phyloP scores from a whole-genome alignment of 805 yeast species.

The Candida berthetii region DNA sequence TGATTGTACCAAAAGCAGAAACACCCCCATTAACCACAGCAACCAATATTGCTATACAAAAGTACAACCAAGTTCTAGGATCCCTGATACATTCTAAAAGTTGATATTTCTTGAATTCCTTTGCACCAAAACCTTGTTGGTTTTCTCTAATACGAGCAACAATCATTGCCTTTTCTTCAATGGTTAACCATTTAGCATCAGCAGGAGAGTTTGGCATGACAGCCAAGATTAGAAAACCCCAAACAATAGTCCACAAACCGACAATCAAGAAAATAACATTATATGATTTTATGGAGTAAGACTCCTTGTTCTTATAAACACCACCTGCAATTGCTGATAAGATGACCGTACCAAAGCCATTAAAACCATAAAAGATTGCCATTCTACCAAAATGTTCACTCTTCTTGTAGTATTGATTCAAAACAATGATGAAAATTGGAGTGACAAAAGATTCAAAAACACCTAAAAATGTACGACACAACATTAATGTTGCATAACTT shows the following conservation, averaged over 20 bases:
- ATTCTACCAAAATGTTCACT: conserved; percentile 25
- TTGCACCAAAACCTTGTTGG: conserved; percentile 38
- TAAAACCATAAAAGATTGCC: conserved; percentile 22
- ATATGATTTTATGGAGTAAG: conserved; percentile 40
- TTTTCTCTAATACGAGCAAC: conserved; percentile 38
- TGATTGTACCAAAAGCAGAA: conserved; percentile 35
- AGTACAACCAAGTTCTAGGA: conserved; percentile 31
- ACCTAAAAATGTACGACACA: conserved; percentile 42
- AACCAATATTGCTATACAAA: conserved; percentile 24
- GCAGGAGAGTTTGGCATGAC: conserved; percentile 44
- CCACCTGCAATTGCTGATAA: conserved; percentile 44
- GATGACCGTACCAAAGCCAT: conserved; percentile 31
- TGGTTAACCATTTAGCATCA: conserved; percentile 30
- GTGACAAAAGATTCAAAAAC: conserved; percentile 37
- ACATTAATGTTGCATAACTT: conserved; percentile 37
- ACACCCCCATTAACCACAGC: conserved; percentile 40
- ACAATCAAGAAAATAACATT: conserved; percentile 44
- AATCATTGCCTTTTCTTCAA: conserved; percentile 33
- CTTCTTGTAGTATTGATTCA: conserved; percentile 13
- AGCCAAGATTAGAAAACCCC: conserved; percentile 33
- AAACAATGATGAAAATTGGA: conserved; percentile 15
- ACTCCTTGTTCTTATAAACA: conserved; percentile 21
- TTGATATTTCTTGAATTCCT: conserved; percentile 30
- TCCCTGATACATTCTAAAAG: conserved; percentile 34
- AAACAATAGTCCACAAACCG: conserved; percentile 44